Percentiles rank a stretch among this genome's conserved stretches.
Evolutionary conservation across 805 yeast species (phyloP).

Genomic region (Candida parachauliodes): DNA sequence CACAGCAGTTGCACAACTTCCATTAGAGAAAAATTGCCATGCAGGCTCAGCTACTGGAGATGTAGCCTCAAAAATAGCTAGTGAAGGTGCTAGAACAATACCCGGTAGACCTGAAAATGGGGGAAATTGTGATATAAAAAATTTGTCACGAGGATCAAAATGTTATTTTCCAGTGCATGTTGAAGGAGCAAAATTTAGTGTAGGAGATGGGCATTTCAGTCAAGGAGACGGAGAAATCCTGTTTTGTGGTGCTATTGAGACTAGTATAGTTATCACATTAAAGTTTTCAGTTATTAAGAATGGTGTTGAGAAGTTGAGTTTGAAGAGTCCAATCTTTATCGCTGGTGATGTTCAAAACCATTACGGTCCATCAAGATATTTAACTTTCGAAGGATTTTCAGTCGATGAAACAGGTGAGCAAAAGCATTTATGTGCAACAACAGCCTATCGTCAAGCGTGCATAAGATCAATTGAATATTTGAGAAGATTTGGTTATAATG

Average conservation of each 20-base stretch:
- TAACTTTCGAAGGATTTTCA: slow-evolving; percentile 52
- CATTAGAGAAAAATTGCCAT: slow-evolving; percentile 31
- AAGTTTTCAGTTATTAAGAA: slow-evolving; percentile 37
- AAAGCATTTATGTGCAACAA: slow-evolving; percentile 43
- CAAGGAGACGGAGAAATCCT: slow-evolving; percentile 55
- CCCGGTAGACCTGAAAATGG: slow-evolving; percentile 55
- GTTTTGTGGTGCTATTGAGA: slow-evolving; percentile 53
- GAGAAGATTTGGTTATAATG: slow-evolving; percentile 48
- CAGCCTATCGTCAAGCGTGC: slow-evolving; percentile 51
- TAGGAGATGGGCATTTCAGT: slow-evolving; percentile 50
- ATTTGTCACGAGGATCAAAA: slow-evolving; percentile 47
- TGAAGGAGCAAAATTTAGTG: slow-evolving; percentile 44
- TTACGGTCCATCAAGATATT: slow-evolving; percentile 46
- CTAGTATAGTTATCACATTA: slow-evolving; percentile 47
- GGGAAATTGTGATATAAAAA: slow-evolving; percentile 52
- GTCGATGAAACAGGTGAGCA: slow-evolving; percentile 48
- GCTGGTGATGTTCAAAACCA: slow-evolving; percentile 48
- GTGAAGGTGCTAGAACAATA: slow-evolving; percentile 49
- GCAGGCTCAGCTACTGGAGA: slow-evolving; percentile 37
- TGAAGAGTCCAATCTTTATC: slow-evolving; percentile 45
- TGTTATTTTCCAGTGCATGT: slow-evolving; percentile 47
- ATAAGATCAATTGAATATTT: slow-evolving; percentile 47
- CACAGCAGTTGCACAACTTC: slow-evolving; percentile 42
- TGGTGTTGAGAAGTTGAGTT: slow-evolving; percentile 37
- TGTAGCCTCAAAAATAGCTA: slow-evolving; percentile 25